A percentile compares a stretch with the other conserved stretches of the same genome.
Evolutionary conservation across 768 basidiomycete genomes (phyloP).

Genomic region (Leccinum broughii): DNA sequence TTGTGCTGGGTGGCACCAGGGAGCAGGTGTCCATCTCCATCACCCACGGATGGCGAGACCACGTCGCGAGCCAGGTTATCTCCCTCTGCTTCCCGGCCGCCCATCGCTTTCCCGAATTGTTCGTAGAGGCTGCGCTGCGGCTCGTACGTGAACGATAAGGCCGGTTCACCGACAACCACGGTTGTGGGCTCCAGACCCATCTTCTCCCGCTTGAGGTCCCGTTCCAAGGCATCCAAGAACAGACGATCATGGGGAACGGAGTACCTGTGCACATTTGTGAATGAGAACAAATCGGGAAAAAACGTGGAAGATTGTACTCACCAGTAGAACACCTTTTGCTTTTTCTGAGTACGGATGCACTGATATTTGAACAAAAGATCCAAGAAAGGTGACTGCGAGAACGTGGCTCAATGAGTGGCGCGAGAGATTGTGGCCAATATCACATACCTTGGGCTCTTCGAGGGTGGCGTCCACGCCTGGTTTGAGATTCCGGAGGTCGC

Average conservation of each 20-base stretch:
- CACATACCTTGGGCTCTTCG: conserved; percentile 91
- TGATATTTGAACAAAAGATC: conserved; percentile 95
- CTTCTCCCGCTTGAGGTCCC: conserved; percentile 95
- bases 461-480: conserved; percentile 90
- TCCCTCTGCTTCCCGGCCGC: conserved; percentile 36
- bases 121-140: conserved; percentile 83
- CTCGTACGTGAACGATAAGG: conserved; percentile 86
- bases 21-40: conserved; percentile 17
- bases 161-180: conserved; percentile 73
- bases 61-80: conserved; percentile 36
- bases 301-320: conserved; percentile 36
- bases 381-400: conserved; percentile 78
- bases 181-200: conserved; percentile 88
- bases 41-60: conserved; percentile 8
- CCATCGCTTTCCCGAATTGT: conserved; percentile 64
- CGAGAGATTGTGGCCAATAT: not conserved
- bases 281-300: conserved; percentile 1
- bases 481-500: conserved; percentile 90
- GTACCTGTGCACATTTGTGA: conserved; percentile 56
- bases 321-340: conserved; percentile 99
- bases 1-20: conserved; percentile 11
- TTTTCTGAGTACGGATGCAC: conserved; percentile 97
- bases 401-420: not conserved
- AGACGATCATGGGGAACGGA: conserved; percentile 96
- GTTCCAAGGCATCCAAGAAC: conserved; percentile 94